These are phyloP conservation scores for Gnaphalium uliginosum DNA, from an alignment of 129 eudicot genomes.

Conservation along the genomic window DNA sequence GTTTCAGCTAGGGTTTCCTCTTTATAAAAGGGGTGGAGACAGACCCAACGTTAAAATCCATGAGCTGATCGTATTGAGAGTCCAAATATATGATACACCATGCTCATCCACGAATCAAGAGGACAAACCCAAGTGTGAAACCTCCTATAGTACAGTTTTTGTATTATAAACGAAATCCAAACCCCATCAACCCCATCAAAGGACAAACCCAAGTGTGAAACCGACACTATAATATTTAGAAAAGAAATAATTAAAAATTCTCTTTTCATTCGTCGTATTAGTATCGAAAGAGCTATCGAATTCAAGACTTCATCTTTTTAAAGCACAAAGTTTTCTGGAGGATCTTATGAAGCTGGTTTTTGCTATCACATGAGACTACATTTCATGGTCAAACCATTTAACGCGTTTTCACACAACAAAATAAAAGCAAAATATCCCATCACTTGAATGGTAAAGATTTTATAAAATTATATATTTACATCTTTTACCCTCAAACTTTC, in stretches of 20 bases:
- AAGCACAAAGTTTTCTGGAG: background rate
- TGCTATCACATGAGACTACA: constrained; percentile 18
- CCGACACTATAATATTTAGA: background rate
- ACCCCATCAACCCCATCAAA: too few species aligned
- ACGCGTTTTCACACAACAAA: constrained; percentile 20
- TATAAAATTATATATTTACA: too few species aligned
- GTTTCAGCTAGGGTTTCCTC: too few species aligned
- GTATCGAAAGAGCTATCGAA: background rate
- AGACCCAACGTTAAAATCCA: too few species aligned
- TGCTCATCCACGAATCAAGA: too few species aligned
- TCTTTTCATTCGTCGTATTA: background rate
- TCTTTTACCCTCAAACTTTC: background rate
- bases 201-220: background rate
- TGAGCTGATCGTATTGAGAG: too few species aligned
- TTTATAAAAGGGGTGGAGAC: too few species aligned
- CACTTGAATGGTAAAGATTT: background rate
- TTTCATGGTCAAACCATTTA: constrained; percentile 15
- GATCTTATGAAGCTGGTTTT: constrained; percentile 12
- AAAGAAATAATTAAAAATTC: too few species aligned
- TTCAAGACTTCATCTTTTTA: background rate
- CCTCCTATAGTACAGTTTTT: too few species aligned
- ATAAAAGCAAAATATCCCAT: background rate
- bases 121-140: too few species aligned
- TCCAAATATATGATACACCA: too few species aligned
- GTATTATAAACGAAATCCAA: too few species aligned